These are phyloP conservation scores for Sclerospora graminicola DNA, from an alignment of 352 stramenopile species.

Conservation along the genomic window DNA sequence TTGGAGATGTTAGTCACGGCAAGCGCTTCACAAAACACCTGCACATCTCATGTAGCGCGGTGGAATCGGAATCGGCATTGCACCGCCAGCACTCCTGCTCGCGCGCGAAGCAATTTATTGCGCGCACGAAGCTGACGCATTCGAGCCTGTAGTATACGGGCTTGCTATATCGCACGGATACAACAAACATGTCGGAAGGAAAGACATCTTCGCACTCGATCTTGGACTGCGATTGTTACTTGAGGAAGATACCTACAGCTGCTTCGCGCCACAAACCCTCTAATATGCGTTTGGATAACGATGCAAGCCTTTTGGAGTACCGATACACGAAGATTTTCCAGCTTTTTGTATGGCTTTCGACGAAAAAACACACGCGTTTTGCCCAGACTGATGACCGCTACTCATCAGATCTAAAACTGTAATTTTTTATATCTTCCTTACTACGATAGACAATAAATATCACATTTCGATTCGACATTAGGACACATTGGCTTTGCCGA, in stretches of 20 bases:
- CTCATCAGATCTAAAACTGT: no score
- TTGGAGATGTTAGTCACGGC: no score
- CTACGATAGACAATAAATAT: no score
- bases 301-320: constrained; percentile 23
- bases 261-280: no score
- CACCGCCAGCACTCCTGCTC: constrained; percentile 24
- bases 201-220: constrained; percentile 22
- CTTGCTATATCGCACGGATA: constrained; percentile 30
- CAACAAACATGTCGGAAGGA: constrained; percentile 23
- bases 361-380: constrained; percentile 92
- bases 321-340: constrained; percentile 60
- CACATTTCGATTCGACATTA: no score
- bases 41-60: constrained; percentile 18
- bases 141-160: constrained; percentile 35
- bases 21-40: no score
- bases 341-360: constrained; percentile 87
- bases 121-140: constrained; percentile 26
- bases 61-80: no score
- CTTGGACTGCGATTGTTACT: no score
- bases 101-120: constrained; percentile 29
- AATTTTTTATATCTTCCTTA: no score
- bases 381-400: constrained; percentile 78
- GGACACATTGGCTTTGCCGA: no score
- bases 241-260: no score
- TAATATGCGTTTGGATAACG: constrained; percentile 41